Conservation (phyloP, 2,329 filamentous ascomycete species). For the Colletotrichum agaves region DNA sequence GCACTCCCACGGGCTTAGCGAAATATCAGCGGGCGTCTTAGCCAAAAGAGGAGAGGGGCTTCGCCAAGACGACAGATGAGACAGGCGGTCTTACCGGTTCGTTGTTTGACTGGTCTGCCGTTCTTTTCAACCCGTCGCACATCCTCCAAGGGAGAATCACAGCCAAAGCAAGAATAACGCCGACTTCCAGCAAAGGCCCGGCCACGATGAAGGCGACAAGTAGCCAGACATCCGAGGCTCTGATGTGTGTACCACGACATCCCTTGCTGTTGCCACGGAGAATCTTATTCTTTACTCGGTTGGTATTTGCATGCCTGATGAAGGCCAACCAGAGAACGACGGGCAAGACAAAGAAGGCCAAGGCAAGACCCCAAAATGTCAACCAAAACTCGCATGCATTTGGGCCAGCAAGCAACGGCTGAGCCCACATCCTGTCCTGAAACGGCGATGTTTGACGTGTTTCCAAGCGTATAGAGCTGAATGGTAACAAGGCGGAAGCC, state of each 20-base stretch:
- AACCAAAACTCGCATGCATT: not conserved
- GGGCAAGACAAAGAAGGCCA: not conserved
- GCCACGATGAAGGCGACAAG: not conserved
- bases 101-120: too few species aligned
- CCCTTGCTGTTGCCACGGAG: not conserved
- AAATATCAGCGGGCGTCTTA: too few species aligned
- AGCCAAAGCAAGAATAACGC: too few species aligned
- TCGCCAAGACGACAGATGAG: too few species aligned
- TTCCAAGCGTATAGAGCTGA: too few species aligned
- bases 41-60: too few species aligned
- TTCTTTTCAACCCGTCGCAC: not conserved
- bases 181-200: not conserved
- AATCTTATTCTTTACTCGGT: not conserved
- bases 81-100: too few species aligned
- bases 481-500: too few species aligned
- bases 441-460: too few species aligned
- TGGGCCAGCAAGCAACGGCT: not conserved
- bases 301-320: not conserved
- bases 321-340: not conserved
- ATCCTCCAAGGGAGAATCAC: not conserved
- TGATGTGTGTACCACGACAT: not conserved
- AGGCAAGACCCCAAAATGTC: not conserved
- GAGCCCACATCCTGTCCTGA: too few species aligned
- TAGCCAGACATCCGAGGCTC: not conserved
- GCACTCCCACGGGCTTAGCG: too few species aligned